These are phyloP conservation scores for Platanus orientalis DNA, from an alignment of 164 flowering plant genomes.

Conservation along the genomic window DNA sequence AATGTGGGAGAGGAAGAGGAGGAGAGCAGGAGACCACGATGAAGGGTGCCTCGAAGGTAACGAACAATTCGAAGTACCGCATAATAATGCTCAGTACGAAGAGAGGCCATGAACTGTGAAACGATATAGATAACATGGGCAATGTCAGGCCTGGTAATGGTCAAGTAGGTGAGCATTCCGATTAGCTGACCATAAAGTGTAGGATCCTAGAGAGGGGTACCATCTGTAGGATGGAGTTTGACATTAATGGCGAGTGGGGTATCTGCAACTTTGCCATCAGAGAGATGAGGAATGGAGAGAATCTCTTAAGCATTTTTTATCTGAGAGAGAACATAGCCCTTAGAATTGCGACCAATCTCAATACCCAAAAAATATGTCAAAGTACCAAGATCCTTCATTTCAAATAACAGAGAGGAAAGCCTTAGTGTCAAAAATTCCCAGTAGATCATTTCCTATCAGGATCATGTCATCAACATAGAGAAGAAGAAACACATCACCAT, in stretches of 20 bases:
- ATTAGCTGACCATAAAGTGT: background rate
- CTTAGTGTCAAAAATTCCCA: no score
- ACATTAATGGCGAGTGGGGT: no score
- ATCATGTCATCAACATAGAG: no score
- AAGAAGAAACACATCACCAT: no score
- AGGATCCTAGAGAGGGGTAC: background rate
- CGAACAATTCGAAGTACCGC: background rate
- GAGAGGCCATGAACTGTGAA: background rate
- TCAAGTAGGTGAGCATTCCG: background rate
- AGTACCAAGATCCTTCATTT: no score
- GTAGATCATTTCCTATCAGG: no score
- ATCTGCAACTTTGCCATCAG: background rate
- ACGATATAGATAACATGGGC: background rate
- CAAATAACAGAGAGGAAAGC: no score
- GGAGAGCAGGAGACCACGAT: no score
- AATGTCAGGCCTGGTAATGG: no score
- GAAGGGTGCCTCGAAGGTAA: constrained; percentile 1
- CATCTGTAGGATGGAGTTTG: background rate
- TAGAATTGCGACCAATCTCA: no score
- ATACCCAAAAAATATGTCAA: no score
- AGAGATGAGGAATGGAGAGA: background rate
- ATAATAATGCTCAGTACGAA: background rate
- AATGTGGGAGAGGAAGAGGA: background rate
- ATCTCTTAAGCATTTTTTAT: background rate
- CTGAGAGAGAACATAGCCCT: constrained; percentile 6